phyloP scores from a whole-genome alignment of 2,329 filamentous ascomycete genomes.

The Neofusicoccum sp. region DNA sequence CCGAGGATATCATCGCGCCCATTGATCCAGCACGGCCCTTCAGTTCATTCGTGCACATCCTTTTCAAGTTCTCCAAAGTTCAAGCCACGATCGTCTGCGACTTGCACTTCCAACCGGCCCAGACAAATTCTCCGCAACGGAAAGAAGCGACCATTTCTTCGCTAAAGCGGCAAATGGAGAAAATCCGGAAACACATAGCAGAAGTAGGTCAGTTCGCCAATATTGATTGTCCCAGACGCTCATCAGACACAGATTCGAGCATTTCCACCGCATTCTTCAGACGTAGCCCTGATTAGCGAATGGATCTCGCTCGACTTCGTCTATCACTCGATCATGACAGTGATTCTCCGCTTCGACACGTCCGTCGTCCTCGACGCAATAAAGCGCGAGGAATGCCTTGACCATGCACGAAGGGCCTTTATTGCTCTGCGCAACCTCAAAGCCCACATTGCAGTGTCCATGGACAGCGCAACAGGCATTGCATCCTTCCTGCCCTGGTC shows the following conservation, averaged over 20 bases:
- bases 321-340: constrained; percentile 32
- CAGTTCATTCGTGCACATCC: constrained; percentile 27
- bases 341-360: constrained; percentile 32
- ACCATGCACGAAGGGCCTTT: constrained; percentile 32
- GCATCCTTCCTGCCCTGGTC: constrained; percentile 27
- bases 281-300: constrained; percentile 28
- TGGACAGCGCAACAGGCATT: constrained; percentile 33
- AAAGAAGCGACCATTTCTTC: constrained; percentile 18
- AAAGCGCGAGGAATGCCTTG: constrained; percentile 33
- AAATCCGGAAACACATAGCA: constrained; percentile 26
- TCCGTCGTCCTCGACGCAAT: constrained; percentile 28
- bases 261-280: constrained; percentile 11
- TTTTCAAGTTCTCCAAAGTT: constrained; percentile 30
- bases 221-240: constrained; percentile 9
- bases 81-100: constrained; percentile 28
- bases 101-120: constrained; percentile 16
- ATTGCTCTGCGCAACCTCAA: constrained; percentile 28
- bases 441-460: constrained; percentile 26
- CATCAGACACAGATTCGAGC: constrained; percentile 26
- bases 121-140: constrained; percentile 26
- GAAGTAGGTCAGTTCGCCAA: constrained; percentile 19
- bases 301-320: constrained; percentile 35
- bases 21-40: constrained; percentile 25
- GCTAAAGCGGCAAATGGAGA: constrained; percentile 26
- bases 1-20: constrained; percentile 27